Conservation (phyloP, 441 rosid species). For the Adansonia gregorii region DNA sequence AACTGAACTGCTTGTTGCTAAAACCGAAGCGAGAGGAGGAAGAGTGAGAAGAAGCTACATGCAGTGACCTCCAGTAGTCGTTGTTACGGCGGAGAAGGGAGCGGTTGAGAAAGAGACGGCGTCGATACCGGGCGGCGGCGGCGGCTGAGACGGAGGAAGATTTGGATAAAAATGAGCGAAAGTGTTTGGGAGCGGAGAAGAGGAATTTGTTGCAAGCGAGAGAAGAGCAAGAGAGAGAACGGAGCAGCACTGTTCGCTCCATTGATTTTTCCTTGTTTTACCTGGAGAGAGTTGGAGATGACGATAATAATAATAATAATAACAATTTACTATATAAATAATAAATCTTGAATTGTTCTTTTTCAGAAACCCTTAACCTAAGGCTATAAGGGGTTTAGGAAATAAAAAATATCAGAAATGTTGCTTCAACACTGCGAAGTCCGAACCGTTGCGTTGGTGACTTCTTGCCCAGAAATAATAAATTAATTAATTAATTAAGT, state of each 20-base stretch:
- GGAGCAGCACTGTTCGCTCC: constrained; percentile 52
- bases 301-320: background rate
- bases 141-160: constrained; percentile 24
- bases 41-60: constrained; percentile 35
- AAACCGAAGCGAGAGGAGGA: constrained; percentile 34
- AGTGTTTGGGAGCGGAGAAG: constrained; percentile 47
- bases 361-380: background rate
- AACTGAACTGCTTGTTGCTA: constrained; percentile 43
- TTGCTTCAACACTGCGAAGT: background rate
- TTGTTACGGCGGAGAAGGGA: constrained; percentile 42
- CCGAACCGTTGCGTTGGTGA: background rate
- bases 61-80: constrained; percentile 22
- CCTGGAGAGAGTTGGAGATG: background rate
- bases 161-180: constrained; percentile 39
- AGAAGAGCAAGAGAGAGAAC: constrained; percentile 55
- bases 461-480: constrained; percentile 20
- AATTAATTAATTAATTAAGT: too few species aligned
- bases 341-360: background rate
- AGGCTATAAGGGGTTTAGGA: background rate
- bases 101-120: constrained; percentile 39
- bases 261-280: background rate
- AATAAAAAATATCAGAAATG: background rate
- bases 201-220: constrained; percentile 49
- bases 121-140: constrained; percentile 25
- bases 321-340: background rate